These are phyloP conservation scores for Nannochloropsis gaditana DNA, from an alignment of 108 stramenopile genomes.

Conservation along the genomic window DNA sequence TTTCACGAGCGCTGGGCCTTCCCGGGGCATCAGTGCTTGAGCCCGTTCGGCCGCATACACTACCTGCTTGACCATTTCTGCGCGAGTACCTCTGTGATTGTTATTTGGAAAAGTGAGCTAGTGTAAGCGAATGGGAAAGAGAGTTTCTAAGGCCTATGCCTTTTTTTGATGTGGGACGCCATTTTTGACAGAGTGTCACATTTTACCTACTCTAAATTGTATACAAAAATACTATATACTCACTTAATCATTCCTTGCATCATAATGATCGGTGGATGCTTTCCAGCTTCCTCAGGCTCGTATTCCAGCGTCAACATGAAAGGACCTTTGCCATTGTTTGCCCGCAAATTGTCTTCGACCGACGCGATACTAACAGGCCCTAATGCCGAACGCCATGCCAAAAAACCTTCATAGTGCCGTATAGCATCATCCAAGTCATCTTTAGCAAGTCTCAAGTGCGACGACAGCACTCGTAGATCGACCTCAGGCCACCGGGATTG, in stretches of 20 bases:
- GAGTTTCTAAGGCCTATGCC: too few species aligned
- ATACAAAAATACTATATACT: not conserved
- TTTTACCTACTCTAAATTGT: too few species aligned
- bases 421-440: slow-evolving; percentile 6
- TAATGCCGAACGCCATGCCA: not conserved
- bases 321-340: not conserved
- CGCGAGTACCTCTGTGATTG: not conserved
- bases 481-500: not conserved
- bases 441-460: not conserved
- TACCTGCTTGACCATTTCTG: not conserved
- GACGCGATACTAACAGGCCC: not conserved
- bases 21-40: not conserved
- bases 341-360: not conserved
- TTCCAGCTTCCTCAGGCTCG: not conserved
- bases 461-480: not conserved
- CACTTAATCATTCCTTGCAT: slow-evolving; percentile 15
- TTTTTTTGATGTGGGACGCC: too few species aligned
- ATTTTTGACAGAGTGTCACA: too few species aligned
- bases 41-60: not conserved
- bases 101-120: not conserved
- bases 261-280: not conserved
- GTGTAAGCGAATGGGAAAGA: too few species aligned
- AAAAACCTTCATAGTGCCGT: not conserved
- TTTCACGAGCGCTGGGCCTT: not conserved
- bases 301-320: slow-evolving; percentile 10